Evolutionary conservation across 805 yeast genomes (phyloP).

Genomic region (Starmerella kuoi): DNA sequence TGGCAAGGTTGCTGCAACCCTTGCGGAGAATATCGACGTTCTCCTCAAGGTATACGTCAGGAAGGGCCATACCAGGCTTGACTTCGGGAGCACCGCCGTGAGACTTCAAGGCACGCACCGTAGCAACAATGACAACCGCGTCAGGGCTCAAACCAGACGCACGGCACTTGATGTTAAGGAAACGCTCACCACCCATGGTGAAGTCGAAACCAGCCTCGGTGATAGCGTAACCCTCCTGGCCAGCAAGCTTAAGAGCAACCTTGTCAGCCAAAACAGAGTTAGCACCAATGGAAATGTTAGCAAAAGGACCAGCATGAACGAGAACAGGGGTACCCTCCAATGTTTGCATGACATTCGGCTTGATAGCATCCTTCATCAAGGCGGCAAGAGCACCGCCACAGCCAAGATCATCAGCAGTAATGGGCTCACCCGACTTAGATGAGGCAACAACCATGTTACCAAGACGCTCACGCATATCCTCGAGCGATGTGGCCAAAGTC

Average conservation of each 20-base stretch:
- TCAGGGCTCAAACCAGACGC: conserved; percentile 80
- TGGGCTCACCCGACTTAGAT: conserved; percentile 58
- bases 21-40: conserved; percentile 61
- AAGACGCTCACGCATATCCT: conserved; percentile 76
- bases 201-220: conserved; percentile 98
- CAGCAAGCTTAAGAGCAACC: conserved; percentile 82
- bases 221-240: conserved; percentile 73
- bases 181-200: conserved; percentile 98
- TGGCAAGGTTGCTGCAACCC: conserved; percentile 80
- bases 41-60: conserved; percentile 68
- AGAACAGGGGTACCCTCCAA: conserved; percentile 95
- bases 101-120: conserved; percentile 89
- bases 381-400: conserved; percentile 95
- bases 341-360: conserved; percentile 95
- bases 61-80: conserved; percentile 81
- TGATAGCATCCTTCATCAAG: conserved; percentile 85
- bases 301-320: conserved; percentile 97
- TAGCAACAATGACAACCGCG: conserved; percentile 86
- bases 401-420: conserved; percentile 90
- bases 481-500: conserved; percentile 65
- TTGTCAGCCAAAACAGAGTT: conserved; percentile 88
- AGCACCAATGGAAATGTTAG: conserved; percentile 94
- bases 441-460: conserved; percentile 86
- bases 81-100: conserved; percentile 98
- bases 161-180: conserved; percentile 90